Percentiles rank a stretch among this genome's conserved stretches.
Evolutionary conservation across 2,329 filamentous ascomycete species (phyloP).

Genomic region (Ophiostoma montium): DNA sequence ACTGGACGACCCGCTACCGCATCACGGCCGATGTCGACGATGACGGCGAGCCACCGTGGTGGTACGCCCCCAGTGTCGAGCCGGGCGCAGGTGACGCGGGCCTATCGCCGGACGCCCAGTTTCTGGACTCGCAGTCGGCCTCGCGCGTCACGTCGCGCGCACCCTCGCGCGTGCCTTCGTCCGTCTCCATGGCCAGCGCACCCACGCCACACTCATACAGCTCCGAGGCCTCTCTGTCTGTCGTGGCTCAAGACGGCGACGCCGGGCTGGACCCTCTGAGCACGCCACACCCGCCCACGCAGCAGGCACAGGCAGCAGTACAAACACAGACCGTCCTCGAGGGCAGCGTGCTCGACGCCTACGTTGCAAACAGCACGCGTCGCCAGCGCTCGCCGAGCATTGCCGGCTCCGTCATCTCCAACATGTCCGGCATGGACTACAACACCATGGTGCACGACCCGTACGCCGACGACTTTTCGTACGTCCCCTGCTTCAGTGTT

Average conservation of each 20-base stretch:
- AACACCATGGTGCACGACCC: constrained; percentile 44
- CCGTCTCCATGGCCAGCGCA: constrained; percentile 25
- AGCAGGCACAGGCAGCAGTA: constrained; percentile 21
- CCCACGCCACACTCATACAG: constrained; percentile 21
- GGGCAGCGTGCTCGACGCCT: constrained; percentile 64
- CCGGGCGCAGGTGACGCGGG: too few relatives aligned
- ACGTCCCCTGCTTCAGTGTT: constrained; percentile 85
- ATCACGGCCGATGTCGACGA: constrained; percentile 35
- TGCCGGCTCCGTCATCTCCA: constrained; percentile 60
- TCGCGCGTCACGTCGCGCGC: constrained; percentile 28
- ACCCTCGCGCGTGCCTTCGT: constrained; percentile 33
- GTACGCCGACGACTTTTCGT: constrained; percentile 77
- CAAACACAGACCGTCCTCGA: constrained; percentile 49
- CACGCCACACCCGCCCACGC: constrained; percentile 26
- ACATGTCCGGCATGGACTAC: constrained; percentile 52
- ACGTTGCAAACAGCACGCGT: constrained; percentile 37
- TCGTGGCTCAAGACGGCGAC: constrained; percentile 15
- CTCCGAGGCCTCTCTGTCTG: constrained; percentile 18
- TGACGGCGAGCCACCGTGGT: constrained; percentile 22
- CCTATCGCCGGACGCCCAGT: neutral
- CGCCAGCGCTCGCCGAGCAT: constrained; percentile 65
- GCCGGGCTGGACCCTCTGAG: constrained; percentile 38
- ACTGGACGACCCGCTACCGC: constrained; percentile 78
- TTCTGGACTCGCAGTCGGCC: constrained; percentile 20
- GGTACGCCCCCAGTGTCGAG: constrained; percentile 18